Conservation (phyloP, 2,329 filamentous ascomycete species). For the Stromatinia cepivora region DNA sequence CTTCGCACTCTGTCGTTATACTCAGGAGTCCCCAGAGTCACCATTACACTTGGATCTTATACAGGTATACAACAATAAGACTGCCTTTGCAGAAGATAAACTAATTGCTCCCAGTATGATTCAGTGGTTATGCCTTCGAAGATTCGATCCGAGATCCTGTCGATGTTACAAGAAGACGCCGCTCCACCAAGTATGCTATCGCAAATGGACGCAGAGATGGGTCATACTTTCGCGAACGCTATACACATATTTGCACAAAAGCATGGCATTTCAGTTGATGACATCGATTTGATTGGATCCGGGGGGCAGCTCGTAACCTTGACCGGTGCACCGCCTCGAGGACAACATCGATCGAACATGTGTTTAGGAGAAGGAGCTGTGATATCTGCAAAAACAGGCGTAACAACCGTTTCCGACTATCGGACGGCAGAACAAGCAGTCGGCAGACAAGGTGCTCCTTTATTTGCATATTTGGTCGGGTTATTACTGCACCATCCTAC, state of each 20-base stretch:
- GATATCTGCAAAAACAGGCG: slow-evolving; percentile 41
- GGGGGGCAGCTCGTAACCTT: slow-evolving; percentile 40
- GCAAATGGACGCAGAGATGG: slow-evolving; percentile 41
- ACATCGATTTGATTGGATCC: slow-evolving; percentile 40
- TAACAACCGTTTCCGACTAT: slow-evolving; percentile 42
- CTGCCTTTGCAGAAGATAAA: background rate
- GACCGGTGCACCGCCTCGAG: slow-evolving; percentile 37
- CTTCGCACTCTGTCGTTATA: slow-evolving; percentile 40
- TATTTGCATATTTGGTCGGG: slow-evolving; percentile 40
- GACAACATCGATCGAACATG: slow-evolving; percentile 40
- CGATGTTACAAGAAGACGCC: slow-evolving; percentile 40
- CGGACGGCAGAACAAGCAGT: slow-evolving; percentile 41
- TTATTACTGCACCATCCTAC: slow-evolving; percentile 40
- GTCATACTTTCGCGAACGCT: slow-evolving; percentile 40
- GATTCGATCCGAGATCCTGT: slow-evolving; percentile 40
- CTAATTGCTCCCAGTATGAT: slow-evolving; percentile 36
- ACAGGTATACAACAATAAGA: slow-evolving; percentile 31
- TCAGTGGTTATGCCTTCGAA: slow-evolving; percentile 41
- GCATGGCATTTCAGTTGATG: slow-evolving; percentile 38
- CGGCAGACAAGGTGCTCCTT: slow-evolving; percentile 40
- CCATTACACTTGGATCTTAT: slow-evolving; percentile 38
- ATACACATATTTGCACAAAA: slow-evolving; percentile 40
- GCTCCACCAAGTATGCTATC: slow-evolving; percentile 41
- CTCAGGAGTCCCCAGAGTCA: slow-evolving; percentile 39
- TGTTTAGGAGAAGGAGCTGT: slow-evolving; percentile 41